Evolutionary conservation across 2,329 filamentous ascomycete species (phyloP).

Genomic region (Diaporthe ampelina): DNA sequence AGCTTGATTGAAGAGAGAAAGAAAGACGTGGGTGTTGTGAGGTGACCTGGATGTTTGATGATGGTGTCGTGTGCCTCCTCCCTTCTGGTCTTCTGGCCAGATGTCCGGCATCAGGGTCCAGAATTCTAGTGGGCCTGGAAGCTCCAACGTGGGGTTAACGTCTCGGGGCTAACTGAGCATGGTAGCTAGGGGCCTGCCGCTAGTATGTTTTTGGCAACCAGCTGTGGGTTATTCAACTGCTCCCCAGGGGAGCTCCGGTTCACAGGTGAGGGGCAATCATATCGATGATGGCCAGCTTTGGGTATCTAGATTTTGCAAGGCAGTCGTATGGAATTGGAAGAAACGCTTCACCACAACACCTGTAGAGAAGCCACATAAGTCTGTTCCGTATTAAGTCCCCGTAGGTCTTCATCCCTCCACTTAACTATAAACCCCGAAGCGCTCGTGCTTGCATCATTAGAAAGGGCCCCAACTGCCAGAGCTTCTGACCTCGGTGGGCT

Average conservation of each 20-base stretch:
- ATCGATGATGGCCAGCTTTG: neutral
- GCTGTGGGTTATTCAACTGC: neutral
- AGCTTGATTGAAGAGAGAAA: constrained; percentile 21
- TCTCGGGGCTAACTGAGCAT: constrained; percentile 30
- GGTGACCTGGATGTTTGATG: constrained; percentile 27
- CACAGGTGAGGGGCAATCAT: constrained; percentile 18
- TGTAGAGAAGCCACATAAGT: neutral
- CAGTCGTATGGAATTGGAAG: neutral
- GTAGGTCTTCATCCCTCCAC: no score
- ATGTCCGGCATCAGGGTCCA: constrained; percentile 37
- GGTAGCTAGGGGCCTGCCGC: constrained; percentile 26
- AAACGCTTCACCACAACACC: neutral
- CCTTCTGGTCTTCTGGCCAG: constrained; percentile 39
- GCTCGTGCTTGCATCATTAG: neutral
- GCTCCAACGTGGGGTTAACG: constrained; percentile 35
- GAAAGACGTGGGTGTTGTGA: neutral
- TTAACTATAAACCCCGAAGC: neutral
- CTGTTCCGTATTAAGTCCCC: neutral
- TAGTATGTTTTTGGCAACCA: constrained; percentile 23
- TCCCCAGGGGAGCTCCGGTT: constrained; percentile 1
- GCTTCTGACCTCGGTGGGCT: neutral
- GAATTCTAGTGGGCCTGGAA: constrained; percentile 34
- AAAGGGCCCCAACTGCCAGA: neutral
- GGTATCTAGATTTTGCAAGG: neutral
- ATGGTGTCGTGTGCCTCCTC: constrained; percentile 38